Conservation (phyloP, 1,284 basidiomycete species). For the Ganoderma lucidum region DNA sequence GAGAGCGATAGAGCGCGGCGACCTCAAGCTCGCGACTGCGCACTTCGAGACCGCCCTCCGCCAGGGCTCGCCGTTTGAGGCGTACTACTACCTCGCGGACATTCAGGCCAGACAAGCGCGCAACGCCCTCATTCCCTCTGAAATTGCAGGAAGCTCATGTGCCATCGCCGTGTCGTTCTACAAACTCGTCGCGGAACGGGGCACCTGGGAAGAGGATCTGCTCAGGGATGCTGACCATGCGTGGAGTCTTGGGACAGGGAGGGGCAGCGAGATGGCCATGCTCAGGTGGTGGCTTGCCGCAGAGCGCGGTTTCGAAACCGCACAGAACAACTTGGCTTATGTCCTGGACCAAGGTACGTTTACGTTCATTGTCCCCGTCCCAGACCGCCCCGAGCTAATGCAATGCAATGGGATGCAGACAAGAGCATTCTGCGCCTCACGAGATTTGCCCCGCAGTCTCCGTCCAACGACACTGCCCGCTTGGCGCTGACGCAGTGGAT, state of each 20-base stretch:
- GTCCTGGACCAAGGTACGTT: conserved; percentile 86
- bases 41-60: conserved; percentile 87
- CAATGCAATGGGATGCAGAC: conserved; percentile 53
- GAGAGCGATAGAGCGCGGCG: conserved; percentile 61
- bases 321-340: conserved; percentile 96
- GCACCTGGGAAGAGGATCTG: conserved; percentile 89
- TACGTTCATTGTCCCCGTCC: not conserved
- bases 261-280: conserved; percentile 77
- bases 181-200: conserved; percentile 89
- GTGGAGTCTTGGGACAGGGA: conserved; percentile 78
- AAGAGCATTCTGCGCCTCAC: conserved; percentile 76
- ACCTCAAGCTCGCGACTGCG: conserved; percentile 67
- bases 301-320: conserved; percentile 91
- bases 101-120: conserved; percentile 73
- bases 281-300: conserved; percentile 96
- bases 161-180: conserved; percentile 89
- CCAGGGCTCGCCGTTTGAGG: conserved; percentile 89
- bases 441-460: conserved; percentile 69
- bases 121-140: conserved; percentile 48
- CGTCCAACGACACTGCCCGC: conserved; percentile 81
- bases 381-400: not conserved
- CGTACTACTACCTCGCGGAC: conserved; percentile 90
- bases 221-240: conserved; percentile 83
- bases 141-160: conserved; percentile 73
- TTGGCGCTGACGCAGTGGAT: conserved; percentile 94